Base-by-base conservation (phyloP, 1,284 basidiomycete species). In the Sporisorium iseilematis-ciliati region DNA sequence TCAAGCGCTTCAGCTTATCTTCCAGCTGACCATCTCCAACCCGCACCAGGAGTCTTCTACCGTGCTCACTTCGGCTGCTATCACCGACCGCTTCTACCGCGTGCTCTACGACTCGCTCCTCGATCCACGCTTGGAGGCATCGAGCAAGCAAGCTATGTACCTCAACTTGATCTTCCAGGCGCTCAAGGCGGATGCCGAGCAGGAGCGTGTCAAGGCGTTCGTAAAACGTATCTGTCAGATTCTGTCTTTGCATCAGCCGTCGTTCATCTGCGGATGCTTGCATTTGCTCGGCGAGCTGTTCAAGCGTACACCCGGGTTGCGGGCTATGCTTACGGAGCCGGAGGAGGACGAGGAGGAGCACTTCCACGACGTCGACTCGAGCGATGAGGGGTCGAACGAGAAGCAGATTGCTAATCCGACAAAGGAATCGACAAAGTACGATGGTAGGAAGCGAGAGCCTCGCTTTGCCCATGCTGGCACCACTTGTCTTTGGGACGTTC, bases 61-160 rank as follows among this genome's bases (percentile, higher is more conserved):
- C 7, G 63, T 67, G 49, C 65, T 71, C 48, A 67, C 63, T 4
- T 60, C 70, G 26, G 50, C 49, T 0, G 71, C 89, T 3, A 86
- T 91, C 16, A 66, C 69, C 12, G 77, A 81, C 42, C 89, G 97
- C 38, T 99, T 94, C 87, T 97, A 95, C 87, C 91, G 94, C 51
- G 91, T 93, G 0, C 88, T 99, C 0, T 99, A 99, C 83, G 90
- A 91, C 31, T 95, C 94, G 2, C 87, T 99, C 7, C 90, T 92
- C 40, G 96, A 99, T 81, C 87, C 88, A 0, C 91, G 97, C 12
- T 88, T 99, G 6, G 88, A 91, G 18, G 88, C 89, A 1, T 94
- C 94, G 18, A 93, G 92, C 31, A 98, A 99, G 85, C 95, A 98
- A 85, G 94, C 95, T 8, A 93, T 99, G 91, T 99, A 97, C 86